Conservation (phyloP, 2,329 filamentous ascomycete species). For the Aureobasidium sp. region DNA sequence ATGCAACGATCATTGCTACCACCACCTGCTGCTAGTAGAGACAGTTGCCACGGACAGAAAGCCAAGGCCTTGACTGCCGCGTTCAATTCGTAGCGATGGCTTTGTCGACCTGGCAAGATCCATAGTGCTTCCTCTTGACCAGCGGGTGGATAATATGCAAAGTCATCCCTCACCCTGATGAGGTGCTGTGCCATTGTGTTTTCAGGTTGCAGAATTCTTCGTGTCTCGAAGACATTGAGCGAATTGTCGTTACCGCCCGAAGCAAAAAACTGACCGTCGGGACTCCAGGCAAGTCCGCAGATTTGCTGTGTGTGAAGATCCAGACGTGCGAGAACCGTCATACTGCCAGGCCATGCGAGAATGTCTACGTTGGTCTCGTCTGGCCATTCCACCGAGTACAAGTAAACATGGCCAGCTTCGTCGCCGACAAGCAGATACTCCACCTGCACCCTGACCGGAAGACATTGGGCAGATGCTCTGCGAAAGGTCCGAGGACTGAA, state of each 20-base stretch:
- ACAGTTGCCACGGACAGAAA: conserved; percentile 89
- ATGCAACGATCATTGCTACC: conserved; percentile 93
- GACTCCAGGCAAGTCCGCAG: conserved; percentile 85
- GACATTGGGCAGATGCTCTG: conserved; percentile 40
- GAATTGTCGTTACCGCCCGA: conserved; percentile 89
- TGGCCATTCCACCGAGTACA: conserved; percentile 84
- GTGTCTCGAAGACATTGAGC: conserved; percentile 70
- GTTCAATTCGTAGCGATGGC: conserved; percentile 66
- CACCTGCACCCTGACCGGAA: conserved; percentile 48
- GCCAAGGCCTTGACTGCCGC: conserved; percentile 95
- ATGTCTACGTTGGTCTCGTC: conserved; percentile 50
- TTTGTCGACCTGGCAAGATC: conserved; percentile 37
- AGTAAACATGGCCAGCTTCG: conserved; percentile 71
- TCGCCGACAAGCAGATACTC: conserved; percentile 86
- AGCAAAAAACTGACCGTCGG: conserved; percentile 65
- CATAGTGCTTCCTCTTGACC: conserved; percentile 24
- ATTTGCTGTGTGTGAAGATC: conserved; percentile 79
- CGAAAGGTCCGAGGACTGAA: conserved; percentile 61
- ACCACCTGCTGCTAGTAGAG: conserved; percentile 80
- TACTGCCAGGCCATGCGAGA: conserved; percentile 65
- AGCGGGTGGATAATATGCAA: not conserved
- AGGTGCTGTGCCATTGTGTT: not conserved
- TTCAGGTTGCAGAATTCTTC: conserved; percentile 41
- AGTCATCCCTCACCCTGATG: conserved; percentile 17
- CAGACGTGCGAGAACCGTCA: conserved; percentile 70